Percentiles rank a stretch among this genome's conserved stretches.
Conservation (phyloP, 1,284 basidiomycete genomes). For the Cutaneotrichosporon sp. region DNA sequence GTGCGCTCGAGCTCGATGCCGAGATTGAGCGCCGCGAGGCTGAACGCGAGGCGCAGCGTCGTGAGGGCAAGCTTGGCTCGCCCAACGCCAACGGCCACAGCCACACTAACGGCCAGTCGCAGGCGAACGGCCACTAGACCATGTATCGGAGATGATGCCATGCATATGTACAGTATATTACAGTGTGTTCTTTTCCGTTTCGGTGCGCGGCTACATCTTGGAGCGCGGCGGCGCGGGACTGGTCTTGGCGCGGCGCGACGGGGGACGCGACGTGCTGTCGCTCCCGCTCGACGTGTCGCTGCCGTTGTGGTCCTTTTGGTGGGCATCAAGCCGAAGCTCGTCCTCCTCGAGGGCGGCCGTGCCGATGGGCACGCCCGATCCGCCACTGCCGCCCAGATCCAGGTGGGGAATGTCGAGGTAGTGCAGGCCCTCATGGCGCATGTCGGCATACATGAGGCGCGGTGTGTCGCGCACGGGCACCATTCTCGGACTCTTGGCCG, state of each 20-base stretch:
- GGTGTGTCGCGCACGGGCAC: slow-evolving; percentile 30
- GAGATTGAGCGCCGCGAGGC: slow-evolving; percentile 33
- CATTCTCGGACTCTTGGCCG: slow-evolving; percentile 31
- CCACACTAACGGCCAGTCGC: neutral
- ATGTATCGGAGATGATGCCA: neutral
- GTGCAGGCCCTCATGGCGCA: slow-evolving; percentile 30
- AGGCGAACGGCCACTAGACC: neutral
- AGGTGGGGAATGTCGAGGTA: slow-evolving; percentile 11
- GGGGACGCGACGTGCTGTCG: neutral
- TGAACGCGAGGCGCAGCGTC: slow-evolving; percentile 14
- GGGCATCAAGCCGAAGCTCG: neutral
- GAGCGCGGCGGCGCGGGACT: neutral
- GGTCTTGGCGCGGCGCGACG: neutral
- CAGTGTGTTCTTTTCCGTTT: neutral
- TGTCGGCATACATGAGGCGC: slow-evolving; percentile 35
- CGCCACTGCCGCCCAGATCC: neutral
- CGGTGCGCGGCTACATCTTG: neutral
- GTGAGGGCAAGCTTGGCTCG: slow-evolving; percentile 18
- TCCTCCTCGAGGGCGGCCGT: slow-evolving; percentile 1
- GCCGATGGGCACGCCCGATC: neutral
- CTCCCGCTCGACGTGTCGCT: neutral
- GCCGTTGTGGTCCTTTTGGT: neutral
- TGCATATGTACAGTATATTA: slow-evolving; percentile 8
- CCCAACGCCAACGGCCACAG: slow-evolving; percentile 6
- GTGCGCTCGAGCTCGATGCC: slow-evolving; percentile 37